Evolutionary conservation across 495 filamentous ascomycete genomes (phyloP).

Genomic region (Talaromyces adpressus): DNA sequence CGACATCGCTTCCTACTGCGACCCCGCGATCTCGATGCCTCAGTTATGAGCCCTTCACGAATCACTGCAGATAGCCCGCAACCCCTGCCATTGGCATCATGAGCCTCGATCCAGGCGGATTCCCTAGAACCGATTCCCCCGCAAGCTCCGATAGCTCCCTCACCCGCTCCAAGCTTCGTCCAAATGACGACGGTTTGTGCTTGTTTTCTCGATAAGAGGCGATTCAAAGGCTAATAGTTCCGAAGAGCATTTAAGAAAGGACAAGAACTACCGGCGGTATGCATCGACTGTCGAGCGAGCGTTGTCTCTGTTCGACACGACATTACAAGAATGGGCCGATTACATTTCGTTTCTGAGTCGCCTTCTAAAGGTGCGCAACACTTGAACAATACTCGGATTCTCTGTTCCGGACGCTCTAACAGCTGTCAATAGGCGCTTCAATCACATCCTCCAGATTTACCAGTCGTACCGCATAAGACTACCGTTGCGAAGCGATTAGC

Average conservation of each 20-base stretch:
- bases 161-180: slow-evolving; percentile 49
- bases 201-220: neutral
- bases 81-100: slow-evolving; percentile 39
- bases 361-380: slow-evolving; percentile 66
- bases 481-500: slow-evolving; percentile 84
- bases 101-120: slow-evolving; percentile 62
- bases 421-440: slow-evolving; percentile 67
- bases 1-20: neutral
- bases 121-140: slow-evolving; percentile 63
- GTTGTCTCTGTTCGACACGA: slow-evolving; percentile 83
- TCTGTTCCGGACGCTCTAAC: slow-evolving; percentile 10
- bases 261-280: slow-evolving; percentile 90
- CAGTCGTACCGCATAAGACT: slow-evolving; percentile 73
- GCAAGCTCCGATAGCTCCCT: slow-evolving; percentile 71
- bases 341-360: slow-evolving; percentile 96
- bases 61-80: neutral
- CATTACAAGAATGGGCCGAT: slow-evolving; percentile 97
- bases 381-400: slow-evolving; percentile 1
- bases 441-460: slow-evolving; percentile 64
- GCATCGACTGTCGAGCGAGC: slow-evolving; percentile 81
- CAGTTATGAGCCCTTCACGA: slow-evolving; percentile 1
- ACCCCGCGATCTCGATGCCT: neutral
- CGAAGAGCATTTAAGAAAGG: slow-evolving; percentile 64
- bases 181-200: slow-evolving; percentile 45
- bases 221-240: slow-evolving; percentile 9